A percentile compares a stretch with the other conserved stretches of the same genome.
Evolutionary conservation across 371 early-diverging fungal genomes (phyloP).

Genomic region (Paraphysoderma sedebokerense): DNA sequence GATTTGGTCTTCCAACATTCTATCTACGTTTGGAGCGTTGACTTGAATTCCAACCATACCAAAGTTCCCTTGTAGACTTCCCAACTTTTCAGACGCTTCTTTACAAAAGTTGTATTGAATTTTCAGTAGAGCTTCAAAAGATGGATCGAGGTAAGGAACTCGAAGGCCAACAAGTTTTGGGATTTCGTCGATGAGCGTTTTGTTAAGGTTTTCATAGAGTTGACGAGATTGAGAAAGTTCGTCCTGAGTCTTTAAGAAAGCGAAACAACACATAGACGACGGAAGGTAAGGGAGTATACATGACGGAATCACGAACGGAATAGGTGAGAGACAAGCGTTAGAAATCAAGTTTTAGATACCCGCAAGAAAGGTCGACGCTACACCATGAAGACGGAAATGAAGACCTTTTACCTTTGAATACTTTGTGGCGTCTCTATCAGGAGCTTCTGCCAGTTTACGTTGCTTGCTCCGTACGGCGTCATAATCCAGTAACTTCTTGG

Average conservation of each 20-base stretch:
- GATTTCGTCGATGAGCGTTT: slow-evolving; percentile 60
- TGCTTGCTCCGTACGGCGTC: slow-evolving; percentile 57
- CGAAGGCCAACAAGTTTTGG: slow-evolving; percentile 76
- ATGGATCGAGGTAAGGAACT: slow-evolving; percentile 76
- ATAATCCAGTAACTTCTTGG: slow-evolving; percentile 75
- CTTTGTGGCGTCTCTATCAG: slow-evolving; percentile 51
- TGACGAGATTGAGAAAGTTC: slow-evolving; percentile 56
- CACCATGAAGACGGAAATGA: no score
- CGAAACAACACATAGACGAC: not conserved
- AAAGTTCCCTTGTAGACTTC: slow-evolving; percentile 16
- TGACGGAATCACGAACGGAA: not conserved
- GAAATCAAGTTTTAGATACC: not conserved
- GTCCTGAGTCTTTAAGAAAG: slow-evolving; percentile 41
- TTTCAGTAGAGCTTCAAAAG: slow-evolving; percentile 85
- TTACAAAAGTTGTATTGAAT: slow-evolving; percentile 68
- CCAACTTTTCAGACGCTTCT: slow-evolving; percentile 50
- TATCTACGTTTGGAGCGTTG: slow-evolving; percentile 9
- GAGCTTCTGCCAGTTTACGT: slow-evolving; percentile 59
- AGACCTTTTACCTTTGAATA: slow-evolving; percentile 32
- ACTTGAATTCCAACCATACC: not conserved
- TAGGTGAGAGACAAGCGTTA: not conserved
- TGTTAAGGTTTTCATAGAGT: slow-evolving; percentile 63
- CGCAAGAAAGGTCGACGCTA: not conserved
- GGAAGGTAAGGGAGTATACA: not conserved
- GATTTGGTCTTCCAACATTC: slow-evolving; percentile 42